Percentiles rank a stretch among this genome's conserved stretches.
These are phyloP conservation scores for Polyplosphaeria fusca DNA, from an alignment of 495 filamentous ascomycete species.

Conservation along the genomic window DNA sequence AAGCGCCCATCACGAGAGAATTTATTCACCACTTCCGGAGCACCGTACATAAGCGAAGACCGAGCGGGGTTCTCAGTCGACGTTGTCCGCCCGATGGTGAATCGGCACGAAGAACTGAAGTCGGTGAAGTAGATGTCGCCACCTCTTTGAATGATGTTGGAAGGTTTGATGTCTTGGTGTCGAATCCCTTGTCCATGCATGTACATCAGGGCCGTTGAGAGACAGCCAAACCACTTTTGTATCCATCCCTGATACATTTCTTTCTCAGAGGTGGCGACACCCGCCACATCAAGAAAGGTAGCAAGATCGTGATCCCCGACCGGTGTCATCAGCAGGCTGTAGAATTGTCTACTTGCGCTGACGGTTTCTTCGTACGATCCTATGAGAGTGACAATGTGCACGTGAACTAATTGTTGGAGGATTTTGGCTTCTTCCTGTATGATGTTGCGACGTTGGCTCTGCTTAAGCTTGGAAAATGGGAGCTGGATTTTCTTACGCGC, in stretches of 20 bases:
- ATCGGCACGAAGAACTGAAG: slow-evolving; percentile 5
- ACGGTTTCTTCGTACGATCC: slow-evolving; percentile 11
- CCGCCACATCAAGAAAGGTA: not conserved
- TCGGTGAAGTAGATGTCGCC: slow-evolving; percentile 7
- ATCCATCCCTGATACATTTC: not conserved
- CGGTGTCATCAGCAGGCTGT: slow-evolving; percentile 16
- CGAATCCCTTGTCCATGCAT: slow-evolving; percentile 6
- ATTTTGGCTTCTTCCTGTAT: slow-evolving; percentile 9
- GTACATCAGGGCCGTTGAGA: not conserved
- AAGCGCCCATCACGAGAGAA: not conserved
- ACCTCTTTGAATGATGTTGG: slow-evolving; percentile 1
- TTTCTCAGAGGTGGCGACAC: not conserved
- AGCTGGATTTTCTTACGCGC: slow-evolving; percentile 1
- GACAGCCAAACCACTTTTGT: slow-evolving; percentile 3
- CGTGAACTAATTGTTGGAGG: slow-evolving; percentile 1
- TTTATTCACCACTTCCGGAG: slow-evolving; percentile 1
- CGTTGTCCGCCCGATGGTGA: not conserved
- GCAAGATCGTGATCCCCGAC: slow-evolving; percentile 13
- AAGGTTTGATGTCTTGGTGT: slow-evolving; percentile 18
- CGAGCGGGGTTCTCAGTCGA: slow-evolving; percentile 7
- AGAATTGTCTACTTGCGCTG: not conserved
- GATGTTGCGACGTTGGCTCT: slow-evolving; percentile 2
- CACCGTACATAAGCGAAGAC: slow-evolving; percentile 5
- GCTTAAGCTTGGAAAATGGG: slow-evolving; percentile 2
- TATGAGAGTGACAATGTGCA: slow-evolving; percentile 17